These are phyloP conservation scores for sorghum (Sorghum bicolor) DNA, from an alignment of 176 grass and related monocot genomes.

Conservation along the genomic window Sorghum_bicolor_NCBIv3 NC_012871.2:67212501-67213000, in stretches of 20 bases:
- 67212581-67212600: not conserved
- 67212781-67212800: slow-evolving; percentile 34
- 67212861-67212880: not conserved
- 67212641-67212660: slow-evolving; percentile 8
- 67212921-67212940: not conserved
- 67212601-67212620: not conserved
- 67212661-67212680: slow-evolving; percentile 31
- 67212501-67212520: not conserved
- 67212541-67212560: not conserved
- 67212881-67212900: not conserved
- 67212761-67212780: not conserved
- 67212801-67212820: slow-evolving; percentile 45
- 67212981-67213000: not conserved
- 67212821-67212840: slow-evolving; percentile 22
- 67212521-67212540: slow-evolving; percentile 13
- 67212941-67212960: not conserved
- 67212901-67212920: not conserved
- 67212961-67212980: not conserved
- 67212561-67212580: not conserved
- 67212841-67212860: not conserved
- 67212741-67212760: not conserved
- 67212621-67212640: not conserved
- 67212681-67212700: slow-evolving; percentile 13
- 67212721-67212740: slow-evolving; percentile 19
- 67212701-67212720: not conserved